Evolutionary conservation across 1,139 yeast species (phyloP).

Genomic region (Geotrichum citri-aurantii): DNA sequence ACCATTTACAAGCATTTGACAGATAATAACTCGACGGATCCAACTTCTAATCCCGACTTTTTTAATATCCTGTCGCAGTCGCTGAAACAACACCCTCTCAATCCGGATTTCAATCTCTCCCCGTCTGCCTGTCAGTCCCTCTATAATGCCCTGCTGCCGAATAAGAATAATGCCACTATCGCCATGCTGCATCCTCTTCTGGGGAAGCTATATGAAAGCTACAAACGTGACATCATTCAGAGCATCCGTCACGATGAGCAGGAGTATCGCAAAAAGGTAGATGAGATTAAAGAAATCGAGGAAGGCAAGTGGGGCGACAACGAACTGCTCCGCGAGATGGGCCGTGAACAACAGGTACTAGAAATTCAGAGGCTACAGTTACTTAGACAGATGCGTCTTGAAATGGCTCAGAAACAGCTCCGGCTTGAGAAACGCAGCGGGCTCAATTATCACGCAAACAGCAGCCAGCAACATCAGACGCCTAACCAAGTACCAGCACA

Average conservation of each 20-base stretch:
- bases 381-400: slow-evolving; percentile 3
- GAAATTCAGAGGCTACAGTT: slow-evolving; percentile 1
- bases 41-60: slow-evolving; percentile 17
- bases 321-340: slow-evolving; percentile 27
- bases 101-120: slow-evolving; percentile 27
- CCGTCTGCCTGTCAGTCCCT: slow-evolving; percentile 30
- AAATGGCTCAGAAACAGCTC: slow-evolving; percentile 15
- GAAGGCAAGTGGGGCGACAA: slow-evolving; percentile 35
- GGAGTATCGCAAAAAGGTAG: slow-evolving; percentile 28
- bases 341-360: slow-evolving; percentile 10
- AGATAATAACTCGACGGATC: slow-evolving; percentile 22
- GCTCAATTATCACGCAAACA: neutral
- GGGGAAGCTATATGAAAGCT: slow-evolving; percentile 30
- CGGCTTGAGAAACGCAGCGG: slow-evolving; percentile 1
- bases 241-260: slow-evolving; percentile 35
- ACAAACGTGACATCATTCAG: slow-evolving; percentile 27
- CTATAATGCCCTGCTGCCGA: slow-evolving; percentile 27
- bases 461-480: neutral
- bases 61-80: slow-evolving; percentile 27
- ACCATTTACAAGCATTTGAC: slow-evolving; percentile 31
- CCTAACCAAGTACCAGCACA: neutral
- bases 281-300: slow-evolving; percentile 36
- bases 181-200: slow-evolving; percentile 29
- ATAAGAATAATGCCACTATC: slow-evolving; percentile 26
- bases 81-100: slow-evolving; percentile 29